A percentile compares a stretch with the other conserved stretches of the same genome.
phyloP scores from a whole-genome alignment of 108 stramenopile genomes.

The Pseudonitzschia multistriata region DNA sequence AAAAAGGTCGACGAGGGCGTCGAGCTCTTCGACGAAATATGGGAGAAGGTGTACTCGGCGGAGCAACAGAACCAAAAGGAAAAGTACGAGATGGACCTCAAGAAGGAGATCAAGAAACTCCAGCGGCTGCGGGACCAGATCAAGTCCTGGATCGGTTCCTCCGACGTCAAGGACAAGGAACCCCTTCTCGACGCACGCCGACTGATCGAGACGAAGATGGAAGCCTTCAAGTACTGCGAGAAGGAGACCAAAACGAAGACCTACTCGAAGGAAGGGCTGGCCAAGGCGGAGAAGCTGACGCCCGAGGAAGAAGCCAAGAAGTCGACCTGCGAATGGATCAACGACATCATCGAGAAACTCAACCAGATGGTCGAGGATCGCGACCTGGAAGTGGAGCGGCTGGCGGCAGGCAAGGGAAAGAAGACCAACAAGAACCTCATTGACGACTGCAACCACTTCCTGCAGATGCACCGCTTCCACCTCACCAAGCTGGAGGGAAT shows the following conservation, averaged over 20 bases:
- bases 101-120: constrained; percentile 99
- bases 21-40: constrained; percentile 96
- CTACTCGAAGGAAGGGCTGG: constrained; percentile 96
- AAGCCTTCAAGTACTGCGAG: constrained; percentile 98
- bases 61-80: constrained; percentile 97
- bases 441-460: constrained; percentile 69
- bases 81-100: constrained; percentile 97
- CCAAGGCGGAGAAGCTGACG: constrained; percentile 70
- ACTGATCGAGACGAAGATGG: constrained; percentile 98
- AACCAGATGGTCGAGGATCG: constrained; percentile 67
- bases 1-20: constrained; percentile 98
- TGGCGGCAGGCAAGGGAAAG: constrained; percentile 80
- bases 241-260: constrained; percentile 99
- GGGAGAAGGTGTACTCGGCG: constrained; percentile 97
- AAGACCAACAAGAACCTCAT: constrained; percentile 80
- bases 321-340: constrained; percentile 72
- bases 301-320: constrained; percentile 78
- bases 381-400: constrained; percentile 87
- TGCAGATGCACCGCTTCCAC: constrained; percentile 89
- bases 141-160: constrained; percentile 95
- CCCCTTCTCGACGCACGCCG: constrained; percentile 72
- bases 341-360: constrained; percentile 74
- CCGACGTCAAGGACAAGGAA: constrained; percentile 98
- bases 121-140: constrained; percentile 98
- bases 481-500: constrained; percentile 94